Evolutionary conservation across 2,329 filamentous ascomycete genomes (phyloP).

Genomic region (Dendrostoma leiphaemia): DNA sequence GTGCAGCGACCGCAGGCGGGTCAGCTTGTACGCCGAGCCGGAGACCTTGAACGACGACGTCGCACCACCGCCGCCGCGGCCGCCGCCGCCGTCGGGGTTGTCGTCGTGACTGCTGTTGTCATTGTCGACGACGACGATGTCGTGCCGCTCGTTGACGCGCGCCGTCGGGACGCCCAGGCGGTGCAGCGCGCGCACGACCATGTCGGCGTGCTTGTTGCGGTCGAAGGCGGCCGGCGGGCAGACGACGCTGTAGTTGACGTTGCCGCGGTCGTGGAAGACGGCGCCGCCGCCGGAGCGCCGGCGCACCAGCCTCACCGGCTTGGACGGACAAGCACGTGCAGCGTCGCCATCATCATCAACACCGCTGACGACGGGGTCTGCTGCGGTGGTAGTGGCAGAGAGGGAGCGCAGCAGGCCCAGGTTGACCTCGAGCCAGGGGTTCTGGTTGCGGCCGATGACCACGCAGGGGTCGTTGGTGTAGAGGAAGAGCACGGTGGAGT

Average conservation of each 20-base stretch:
- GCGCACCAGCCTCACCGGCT: constrained; percentile 63
- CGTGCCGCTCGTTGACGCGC: constrained; percentile 84
- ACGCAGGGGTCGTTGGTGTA: constrained; percentile 87
- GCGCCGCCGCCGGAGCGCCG: constrained; percentile 86
- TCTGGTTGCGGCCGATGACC: constrained; percentile 94
- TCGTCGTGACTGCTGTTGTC: background rate
- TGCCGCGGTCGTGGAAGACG: constrained; percentile 91
- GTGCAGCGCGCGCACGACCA: constrained; percentile 83
- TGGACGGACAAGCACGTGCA: background rate
- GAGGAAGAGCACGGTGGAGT: constrained; percentile 78
- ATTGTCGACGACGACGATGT: constrained; percentile 72
- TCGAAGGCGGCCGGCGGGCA: constrained; percentile 75
- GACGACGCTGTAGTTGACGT: constrained; percentile 93
- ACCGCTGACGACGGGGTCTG: constrained; percentile 7
- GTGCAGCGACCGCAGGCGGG: constrained; percentile 75
- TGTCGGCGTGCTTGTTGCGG: constrained; percentile 82
- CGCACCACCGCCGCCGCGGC: constrained; percentile 3
- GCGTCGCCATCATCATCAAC: background rate
- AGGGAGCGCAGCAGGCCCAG: constrained; percentile 54
- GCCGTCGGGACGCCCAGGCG: constrained; percentile 55
- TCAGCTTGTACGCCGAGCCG: constrained; percentile 94
- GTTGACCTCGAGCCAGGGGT: constrained; percentile 92
- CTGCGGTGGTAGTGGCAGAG: constrained; percentile 13
- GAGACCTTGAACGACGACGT: constrained; percentile 71
- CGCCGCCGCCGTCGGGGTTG: background rate